Conservation (phyloP, 495 filamentous ascomycete species). For the Pseudomonodictys pantanalensis region DNA sequence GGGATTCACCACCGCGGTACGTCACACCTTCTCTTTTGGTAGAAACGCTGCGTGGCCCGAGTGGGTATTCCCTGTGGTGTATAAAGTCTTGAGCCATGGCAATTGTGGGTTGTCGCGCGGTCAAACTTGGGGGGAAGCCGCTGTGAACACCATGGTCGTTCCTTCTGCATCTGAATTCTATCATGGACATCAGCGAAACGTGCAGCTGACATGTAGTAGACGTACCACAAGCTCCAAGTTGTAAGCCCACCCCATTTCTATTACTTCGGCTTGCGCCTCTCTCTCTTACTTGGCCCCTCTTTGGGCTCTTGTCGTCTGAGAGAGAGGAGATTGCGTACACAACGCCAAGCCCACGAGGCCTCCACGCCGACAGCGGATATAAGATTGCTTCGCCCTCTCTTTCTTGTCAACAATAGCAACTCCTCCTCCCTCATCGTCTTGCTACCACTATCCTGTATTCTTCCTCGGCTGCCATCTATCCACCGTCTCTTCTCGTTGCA, state of each 20-base stretch:
- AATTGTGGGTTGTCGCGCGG: no score
- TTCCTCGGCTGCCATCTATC: no score
- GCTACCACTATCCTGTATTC: no score
- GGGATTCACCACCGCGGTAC: slow-evolving; percentile 50
- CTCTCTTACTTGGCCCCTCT: slow-evolving; percentile 6
- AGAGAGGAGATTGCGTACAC: neutral
- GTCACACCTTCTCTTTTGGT: neutral
- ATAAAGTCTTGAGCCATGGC: no score
- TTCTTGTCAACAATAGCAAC: neutral
- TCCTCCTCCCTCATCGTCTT: no score
- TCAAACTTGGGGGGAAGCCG: no score
- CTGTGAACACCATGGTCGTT: no score
- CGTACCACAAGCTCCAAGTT: slow-evolving; percentile 58
- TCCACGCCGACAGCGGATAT: neutral
- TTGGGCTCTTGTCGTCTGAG: neutral
- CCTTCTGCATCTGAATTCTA: no score
- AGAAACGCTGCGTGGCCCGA: neutral
- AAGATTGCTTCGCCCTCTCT: neutral
- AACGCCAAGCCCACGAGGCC: neutral
- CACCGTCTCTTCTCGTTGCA: no score
- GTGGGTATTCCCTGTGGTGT: no score
- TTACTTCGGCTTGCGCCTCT: slow-evolving; percentile 13
- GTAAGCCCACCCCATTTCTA: slow-evolving; percentile 41
- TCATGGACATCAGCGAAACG: no score
- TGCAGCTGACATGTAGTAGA: slow-evolving; percentile 39